Conservation (phyloP, 805 yeast species). For the Cyberlindnera veronae region DNA sequence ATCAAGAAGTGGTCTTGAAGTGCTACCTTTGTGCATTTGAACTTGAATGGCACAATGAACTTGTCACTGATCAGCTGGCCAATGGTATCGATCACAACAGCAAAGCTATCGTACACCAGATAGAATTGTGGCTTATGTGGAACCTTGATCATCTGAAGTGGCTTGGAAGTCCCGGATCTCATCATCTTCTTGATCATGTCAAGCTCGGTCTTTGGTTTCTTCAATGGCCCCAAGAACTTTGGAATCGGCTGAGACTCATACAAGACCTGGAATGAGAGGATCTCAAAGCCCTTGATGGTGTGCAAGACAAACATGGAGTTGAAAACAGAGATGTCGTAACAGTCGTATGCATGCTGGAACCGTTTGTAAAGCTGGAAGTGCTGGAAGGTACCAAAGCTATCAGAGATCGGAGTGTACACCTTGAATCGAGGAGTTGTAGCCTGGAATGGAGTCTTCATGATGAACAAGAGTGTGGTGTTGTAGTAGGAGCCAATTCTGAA, state of each 20-base stretch:
- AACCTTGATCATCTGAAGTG: constrained; percentile 65
- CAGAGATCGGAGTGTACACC: constrained; percentile 55
- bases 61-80: constrained; percentile 46
- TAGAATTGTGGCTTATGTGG: constrained; percentile 50
- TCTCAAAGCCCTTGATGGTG: constrained; percentile 63
- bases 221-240: constrained; percentile 31
- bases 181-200: constrained; percentile 40
- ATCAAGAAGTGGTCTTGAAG: constrained; percentile 45
- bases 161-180: constrained; percentile 37
- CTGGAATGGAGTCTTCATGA: constrained; percentile 44
- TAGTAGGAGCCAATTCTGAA: constrained; percentile 71
- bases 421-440: constrained; percentile 45
- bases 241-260: constrained; percentile 57
- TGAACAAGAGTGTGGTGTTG: constrained; percentile 53
- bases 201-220: constrained; percentile 27
- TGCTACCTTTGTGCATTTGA: constrained; percentile 38
- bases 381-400: constrained; percentile 43
- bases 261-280: constrained; percentile 55
- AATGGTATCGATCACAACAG: constrained; percentile 57
- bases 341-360: constrained; percentile 52
- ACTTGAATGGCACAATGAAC: constrained; percentile 40
- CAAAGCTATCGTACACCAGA: constrained; percentile 67
- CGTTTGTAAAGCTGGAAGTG: constrained; percentile 42
- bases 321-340: constrained; percentile 58
- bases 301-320: constrained; percentile 65